phyloP scores from a whole-genome alignment of 2,329 filamentous ascomycete species.

The Pseudogymnoascus sp. region DNA sequence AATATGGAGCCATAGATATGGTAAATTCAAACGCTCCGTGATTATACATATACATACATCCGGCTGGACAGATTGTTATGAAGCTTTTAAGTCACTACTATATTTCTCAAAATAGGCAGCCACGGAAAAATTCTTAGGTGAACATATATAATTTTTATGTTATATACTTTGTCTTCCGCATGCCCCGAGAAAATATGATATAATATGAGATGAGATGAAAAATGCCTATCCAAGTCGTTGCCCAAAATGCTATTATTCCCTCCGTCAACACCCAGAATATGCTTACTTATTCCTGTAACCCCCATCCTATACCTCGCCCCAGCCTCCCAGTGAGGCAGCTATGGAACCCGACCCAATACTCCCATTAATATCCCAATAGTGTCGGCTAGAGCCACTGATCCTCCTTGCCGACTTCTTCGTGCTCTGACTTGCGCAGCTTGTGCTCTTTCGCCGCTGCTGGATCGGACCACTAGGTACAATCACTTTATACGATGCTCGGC shows the following conservation, averaged over 20 bases:
- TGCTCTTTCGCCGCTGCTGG: conserved; percentile 37
- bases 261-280: conserved; percentile 7
- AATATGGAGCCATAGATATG: background rate
- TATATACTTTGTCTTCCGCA: background rate
- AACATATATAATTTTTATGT: background rate
- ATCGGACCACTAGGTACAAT: conserved; percentile 43
- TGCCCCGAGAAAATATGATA: background rate
- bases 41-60: background rate
- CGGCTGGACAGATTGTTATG: background rate
- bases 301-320: conserved; percentile 59
- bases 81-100: background rate
- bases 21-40: background rate
- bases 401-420: conserved; percentile 63
- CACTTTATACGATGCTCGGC: conserved; percentile 47
- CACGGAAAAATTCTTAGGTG: background rate
- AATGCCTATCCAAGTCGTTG: conserved; percentile 3
- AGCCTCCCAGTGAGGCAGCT: conserved; percentile 64
- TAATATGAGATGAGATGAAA: background rate
- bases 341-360: conserved; percentile 69
- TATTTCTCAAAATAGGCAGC: background rate
- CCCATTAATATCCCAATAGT: conserved; percentile 88
- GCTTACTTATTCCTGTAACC: background rate
- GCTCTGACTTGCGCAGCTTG: conserved; percentile 83
- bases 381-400: conserved; percentile 65
- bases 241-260: background rate